Percentiles rank a stretch among this genome's conserved stretches.
phyloP scores from a whole-genome alignment of 192 early-diverging fungal genomes.

The Backusella tuberculispora region DNA sequence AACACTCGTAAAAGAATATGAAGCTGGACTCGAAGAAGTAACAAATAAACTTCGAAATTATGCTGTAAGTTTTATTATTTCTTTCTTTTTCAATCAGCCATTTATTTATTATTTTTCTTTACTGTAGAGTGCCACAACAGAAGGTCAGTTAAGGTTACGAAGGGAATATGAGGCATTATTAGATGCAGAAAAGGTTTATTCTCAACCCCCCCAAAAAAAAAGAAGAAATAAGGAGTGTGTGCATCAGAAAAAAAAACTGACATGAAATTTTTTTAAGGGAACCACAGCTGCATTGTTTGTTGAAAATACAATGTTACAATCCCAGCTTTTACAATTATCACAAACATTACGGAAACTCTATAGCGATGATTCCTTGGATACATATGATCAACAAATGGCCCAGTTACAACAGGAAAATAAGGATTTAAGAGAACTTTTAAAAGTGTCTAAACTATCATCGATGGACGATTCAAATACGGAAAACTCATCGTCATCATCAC shows the following conservation, averaged over 20 bases:
- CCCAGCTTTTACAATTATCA: slow-evolving; percentile 22
- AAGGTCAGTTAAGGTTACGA: slow-evolving; percentile 30
- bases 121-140: slow-evolving; percentile 25
- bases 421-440: slow-evolving; percentile 19
- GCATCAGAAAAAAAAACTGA: not conserved
- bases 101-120: not conserved
- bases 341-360: slow-evolving; percentile 5
- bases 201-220: not conserved
- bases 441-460: not conserved
- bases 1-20: slow-evolving; percentile 34
- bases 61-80: slow-evolving; percentile 16
- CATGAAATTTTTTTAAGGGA: slow-evolving; percentile 6
- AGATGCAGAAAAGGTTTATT: slow-evolving; percentile 36
- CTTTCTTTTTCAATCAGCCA: not conserved
- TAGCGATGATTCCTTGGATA: not conserved
- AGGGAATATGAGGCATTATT: slow-evolving; percentile 43
- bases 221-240: not conserved
- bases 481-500: not conserved
- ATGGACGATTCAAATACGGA: not conserved
- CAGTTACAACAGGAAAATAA: slow-evolving; percentile 27
- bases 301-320: slow-evolving; percentile 36
- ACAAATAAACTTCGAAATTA: slow-evolving; percentile 26
- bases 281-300: slow-evolving; percentile 34
- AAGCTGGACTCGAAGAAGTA: slow-evolving; percentile 28
- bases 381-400: not conserved